Evolutionary conservation across 495 filamentous ascomycete species (phyloP).

Genomic region (Pseudotulostoma volvatum): DNA sequence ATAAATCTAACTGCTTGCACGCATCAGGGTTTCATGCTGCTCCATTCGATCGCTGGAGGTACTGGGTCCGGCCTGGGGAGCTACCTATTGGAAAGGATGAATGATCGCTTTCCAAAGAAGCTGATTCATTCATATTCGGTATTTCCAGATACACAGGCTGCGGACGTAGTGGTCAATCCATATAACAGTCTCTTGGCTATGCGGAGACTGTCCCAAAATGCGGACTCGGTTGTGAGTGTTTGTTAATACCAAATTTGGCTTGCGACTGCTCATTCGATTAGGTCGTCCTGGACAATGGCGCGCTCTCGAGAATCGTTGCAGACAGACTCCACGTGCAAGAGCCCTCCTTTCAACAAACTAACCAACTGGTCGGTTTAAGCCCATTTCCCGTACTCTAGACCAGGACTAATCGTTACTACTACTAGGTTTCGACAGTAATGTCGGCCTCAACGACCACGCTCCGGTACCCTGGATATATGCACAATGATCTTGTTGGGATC

Average conservation of each 20-base stretch:
- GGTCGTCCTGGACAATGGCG: conserved; percentile 94
- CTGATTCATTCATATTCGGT: conserved; percentile 98
- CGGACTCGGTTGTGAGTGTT: conserved; percentile 65
- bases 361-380: conserved; percentile 53
- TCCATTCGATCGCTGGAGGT: conserved; percentile 94
- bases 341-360: conserved; percentile 91
- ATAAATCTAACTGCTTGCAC: no score
- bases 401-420: conserved; percentile 1
- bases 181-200: conserved; percentile 94
- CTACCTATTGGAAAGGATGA: conserved; percentile 88
- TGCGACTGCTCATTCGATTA: conserved; percentile 4
- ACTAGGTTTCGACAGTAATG: conserved; percentile 84
- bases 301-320: conserved; percentile 81
- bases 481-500: conserved; percentile 95
- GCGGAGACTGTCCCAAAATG: conserved; percentile 82
- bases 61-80: conserved; percentile 90
- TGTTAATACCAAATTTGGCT: conserved; percentile 2
- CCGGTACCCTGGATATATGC: conserved; percentile 96
- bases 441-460: conserved; percentile 93
- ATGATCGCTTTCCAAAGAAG: conserved; percentile 96
- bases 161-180: conserved; percentile 90
- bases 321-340: conserved; percentile 87
- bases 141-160: conserved; percentile 78
- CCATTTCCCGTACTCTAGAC: background rate
- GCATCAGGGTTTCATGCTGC: conserved; percentile 78